A percentile compares a stretch with the other conserved stretches of the same genome.
Conservation (phyloP, 108 stramenopile species). For the Cylindrotheca fusiformis region DNA sequence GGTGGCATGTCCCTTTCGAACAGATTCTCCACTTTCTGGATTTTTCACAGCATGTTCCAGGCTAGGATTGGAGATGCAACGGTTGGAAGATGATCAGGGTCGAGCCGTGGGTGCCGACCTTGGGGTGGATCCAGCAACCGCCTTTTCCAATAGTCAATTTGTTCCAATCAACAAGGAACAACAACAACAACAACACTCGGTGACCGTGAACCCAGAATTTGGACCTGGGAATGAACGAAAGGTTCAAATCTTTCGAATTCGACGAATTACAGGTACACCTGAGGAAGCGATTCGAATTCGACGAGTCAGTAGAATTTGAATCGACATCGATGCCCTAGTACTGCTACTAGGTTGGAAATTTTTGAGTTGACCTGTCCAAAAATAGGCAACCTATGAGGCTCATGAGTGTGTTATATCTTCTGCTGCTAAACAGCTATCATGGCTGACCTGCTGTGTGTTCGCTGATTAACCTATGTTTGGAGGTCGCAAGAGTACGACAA, state of each 20-base stretch:
- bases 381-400: no score
- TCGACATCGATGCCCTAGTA: no score
- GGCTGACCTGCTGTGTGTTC: no score
- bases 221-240: neutral
- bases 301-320: conserved; percentile 1
- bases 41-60: conserved; percentile 1
- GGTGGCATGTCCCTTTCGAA: conserved; percentile 16
- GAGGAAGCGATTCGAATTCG: neutral
- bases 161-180: neutral
- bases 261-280: neutral
- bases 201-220: neutral
- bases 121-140: neutral
- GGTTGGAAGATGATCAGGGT: conserved; percentile 9
- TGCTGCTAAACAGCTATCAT: no score
- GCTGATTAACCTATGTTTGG: no score
- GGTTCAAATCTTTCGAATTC: conserved; percentile 7
- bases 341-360: no score
- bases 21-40: conserved; percentile 3
- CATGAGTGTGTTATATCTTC: no score
- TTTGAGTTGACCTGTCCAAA: no score
- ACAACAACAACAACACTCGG: neutral
- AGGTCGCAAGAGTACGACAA: no score
- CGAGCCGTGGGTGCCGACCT: neutral
- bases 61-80: conserved; percentile 1
- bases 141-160: neutral